These are phyloP conservation scores for Diaporthe helianthi DNA, from an alignment of 2,329 filamentous ascomycete genomes.

Conservation along the genomic window DNA sequence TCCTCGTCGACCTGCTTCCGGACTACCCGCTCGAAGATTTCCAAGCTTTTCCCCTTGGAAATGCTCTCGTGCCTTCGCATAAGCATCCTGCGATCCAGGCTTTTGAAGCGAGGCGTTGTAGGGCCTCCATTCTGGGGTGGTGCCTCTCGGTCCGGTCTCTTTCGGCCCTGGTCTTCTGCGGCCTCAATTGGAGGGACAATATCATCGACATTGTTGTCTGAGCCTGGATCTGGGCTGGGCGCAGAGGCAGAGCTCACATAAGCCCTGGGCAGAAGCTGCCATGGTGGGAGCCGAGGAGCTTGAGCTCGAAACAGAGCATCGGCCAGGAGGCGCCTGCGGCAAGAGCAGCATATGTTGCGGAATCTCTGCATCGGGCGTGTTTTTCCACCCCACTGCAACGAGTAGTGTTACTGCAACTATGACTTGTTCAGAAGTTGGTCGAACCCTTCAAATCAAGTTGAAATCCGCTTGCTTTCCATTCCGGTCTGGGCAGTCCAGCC, in stretches of 20 bases:
- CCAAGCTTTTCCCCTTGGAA: slow-evolving; percentile 15
- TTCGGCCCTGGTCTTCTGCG: background rate
- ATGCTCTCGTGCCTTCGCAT: background rate
- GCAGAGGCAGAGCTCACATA: slow-evolving; percentile 4
- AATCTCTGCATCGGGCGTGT: slow-evolving; percentile 12
- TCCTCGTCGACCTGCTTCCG: slow-evolving; percentile 17
- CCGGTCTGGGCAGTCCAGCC: background rate
- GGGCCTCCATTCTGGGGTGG: background rate
- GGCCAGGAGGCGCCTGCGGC: slow-evolving; percentile 27
- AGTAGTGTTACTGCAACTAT: background rate
- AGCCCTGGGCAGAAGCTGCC: slow-evolving; percentile 19
- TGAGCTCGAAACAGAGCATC: slow-evolving; percentile 34
- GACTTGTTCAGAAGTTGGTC: background rate
- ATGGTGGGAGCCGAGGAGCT: slow-evolving; percentile 28
- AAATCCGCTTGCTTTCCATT: background rate
- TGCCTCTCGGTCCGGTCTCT: background rate
- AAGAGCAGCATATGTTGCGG: slow-evolving; percentile 22
- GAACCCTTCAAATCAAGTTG: background rate
- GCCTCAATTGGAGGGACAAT: slow-evolving; percentile 29
- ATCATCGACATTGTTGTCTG: slow-evolving; percentile 2
- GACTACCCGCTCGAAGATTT: slow-evolving; percentile 31
- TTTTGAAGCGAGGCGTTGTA: slow-evolving; percentile 17
- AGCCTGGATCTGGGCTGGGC: background rate
- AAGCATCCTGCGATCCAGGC: slow-evolving; percentile 4
- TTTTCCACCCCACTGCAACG: background rate